Conservation (phyloP, 306 rosid genomes). For the Hippophae rhamnoides region DNA sequence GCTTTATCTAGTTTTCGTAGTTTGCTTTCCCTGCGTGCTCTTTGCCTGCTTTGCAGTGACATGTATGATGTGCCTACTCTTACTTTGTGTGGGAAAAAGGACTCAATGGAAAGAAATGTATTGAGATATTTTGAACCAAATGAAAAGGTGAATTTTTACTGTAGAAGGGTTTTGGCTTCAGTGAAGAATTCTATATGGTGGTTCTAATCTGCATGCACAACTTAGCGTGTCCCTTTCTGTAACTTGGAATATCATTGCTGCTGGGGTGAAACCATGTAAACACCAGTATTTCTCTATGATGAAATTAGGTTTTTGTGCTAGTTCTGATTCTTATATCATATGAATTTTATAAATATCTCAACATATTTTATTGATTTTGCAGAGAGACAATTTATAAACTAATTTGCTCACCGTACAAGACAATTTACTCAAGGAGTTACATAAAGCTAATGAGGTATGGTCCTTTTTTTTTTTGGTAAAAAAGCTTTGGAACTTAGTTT, state of each 20-base stretch:
- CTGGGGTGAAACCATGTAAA: background rate
- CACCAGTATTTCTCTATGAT: background rate
- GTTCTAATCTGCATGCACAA: no score
- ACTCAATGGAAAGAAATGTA: no score
- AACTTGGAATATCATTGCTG: no score
- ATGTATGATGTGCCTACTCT: no score
- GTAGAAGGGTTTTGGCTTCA: no score
- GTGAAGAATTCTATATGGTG: no score
- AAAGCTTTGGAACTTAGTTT: background rate
- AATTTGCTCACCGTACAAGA: constrained; percentile 6
- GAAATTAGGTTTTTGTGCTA: background rate
- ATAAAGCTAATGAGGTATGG: constrained; percentile 3
- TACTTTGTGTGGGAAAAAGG: no score
- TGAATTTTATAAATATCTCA: background rate
- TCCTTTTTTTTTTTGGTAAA: background rate
- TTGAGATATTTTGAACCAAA: no score
- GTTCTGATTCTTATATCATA: background rate
- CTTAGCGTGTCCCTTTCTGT: no score
- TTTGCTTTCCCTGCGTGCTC: no score
- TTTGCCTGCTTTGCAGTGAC: no score
- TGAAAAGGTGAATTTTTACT: no score
- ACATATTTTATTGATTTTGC: background rate
- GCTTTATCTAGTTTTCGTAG: background rate
- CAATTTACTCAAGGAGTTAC: constrained; percentile 2
- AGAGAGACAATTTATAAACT: constrained; percentile 9